Base-by-base conservation (phyloP, 2,329 filamentous ascomycete species). In the Elsinoe perseae region DNA sequence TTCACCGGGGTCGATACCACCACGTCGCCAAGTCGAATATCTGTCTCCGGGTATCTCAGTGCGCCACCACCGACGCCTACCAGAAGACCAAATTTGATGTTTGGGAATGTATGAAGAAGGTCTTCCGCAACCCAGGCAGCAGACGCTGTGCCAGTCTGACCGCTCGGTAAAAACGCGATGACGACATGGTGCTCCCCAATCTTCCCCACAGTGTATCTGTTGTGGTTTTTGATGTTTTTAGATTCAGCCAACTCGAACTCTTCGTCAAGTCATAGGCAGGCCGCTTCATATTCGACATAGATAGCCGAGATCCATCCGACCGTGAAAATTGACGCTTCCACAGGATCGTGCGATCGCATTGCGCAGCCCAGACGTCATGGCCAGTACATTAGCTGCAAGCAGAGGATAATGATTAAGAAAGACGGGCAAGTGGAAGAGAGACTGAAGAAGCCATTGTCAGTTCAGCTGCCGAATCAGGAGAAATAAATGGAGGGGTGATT, bases 11-110 rank as follows among this genome's bases (percentile, higher is more conserved):
- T 12, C 12, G 28, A 12, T 30, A 30, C 28, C 6, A 30, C 28
- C 5, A 30, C 28, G 28, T 30, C 28, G 28, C 28, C 28, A 30
- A 30, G 28, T 30, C 28, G 28, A 6, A 30, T 30, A 30, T 30
- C 34, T n/a, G n/a, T n/a, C n/a, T n/a, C n/a, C n/a, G n/a, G n/a
- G n/a, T n/a, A n/a, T n/a, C 52, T 55, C 1, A 62, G 63, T 4
- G 61, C 61, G 7, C 61, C 63, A 10, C 62, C 63, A 10, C 62
- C 63, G 23, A 64, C 62, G 9, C 63, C 63, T 1, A 64, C 62
- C 58, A 64, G 57, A 7, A 64, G 48, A 6, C 63, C 61, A 27
- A 64, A 56, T 14, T 46, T 30, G 44, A 64, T 25, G 21, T 46
- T 46, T 46, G 42, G 42, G 16, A 46, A 46, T 21, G 42, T 46